Evolutionary conservation across 2,329 filamentous ascomycete species (phyloP), one percentile per base, ranked within the genome.

Genomic region (Dactylellina sp.): DNA sequence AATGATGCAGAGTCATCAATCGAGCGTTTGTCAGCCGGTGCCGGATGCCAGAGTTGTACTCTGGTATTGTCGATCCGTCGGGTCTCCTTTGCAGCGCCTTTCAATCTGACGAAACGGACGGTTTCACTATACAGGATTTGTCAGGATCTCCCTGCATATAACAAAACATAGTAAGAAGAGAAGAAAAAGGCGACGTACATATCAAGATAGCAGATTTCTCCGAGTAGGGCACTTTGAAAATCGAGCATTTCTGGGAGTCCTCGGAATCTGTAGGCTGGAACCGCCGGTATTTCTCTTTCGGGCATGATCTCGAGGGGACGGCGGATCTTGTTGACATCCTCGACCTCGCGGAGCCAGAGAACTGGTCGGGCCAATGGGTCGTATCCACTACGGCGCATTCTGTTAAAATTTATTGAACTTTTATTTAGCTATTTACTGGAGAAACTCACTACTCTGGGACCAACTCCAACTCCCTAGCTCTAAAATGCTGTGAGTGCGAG

Each of bases 371-470:
- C 68, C 42, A 52, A 16, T 14, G 68, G 68, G 14, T 72, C 68
- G 40, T 72, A 72, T 1, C 68, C 68, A 20, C 66, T 71, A 11
- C 47, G 44, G 20, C n/a, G 16, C 24, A 62, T 25, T 6, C 24
- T 40, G 28, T 12, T 20, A 32, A 20, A 16, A 20, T 28, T 22
- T 28, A 2, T 6, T 22, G 20, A 22, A 39, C 2, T 59, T 16
- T 20, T 20, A 28, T 44, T 12, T 2, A 32, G 11, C 28, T 7
- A n/a, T 16, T 20, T 2, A 22, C 39, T 16, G 5, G 6, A 9
- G n/a, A 37, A n/a, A n/a, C 66, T 57, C 59, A 71, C 66, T 72
- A 72, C 61, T 72, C 68, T 16, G 68, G 68, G 20, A 72, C 53
- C 1, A 72, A 32, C 35, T 72, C 68, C 7, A 72, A 37, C 39